Evolutionary conservation across 1,139 yeast species (phyloP).

Genomic region (Yamadazyma spencermartinsiae): DNA sequence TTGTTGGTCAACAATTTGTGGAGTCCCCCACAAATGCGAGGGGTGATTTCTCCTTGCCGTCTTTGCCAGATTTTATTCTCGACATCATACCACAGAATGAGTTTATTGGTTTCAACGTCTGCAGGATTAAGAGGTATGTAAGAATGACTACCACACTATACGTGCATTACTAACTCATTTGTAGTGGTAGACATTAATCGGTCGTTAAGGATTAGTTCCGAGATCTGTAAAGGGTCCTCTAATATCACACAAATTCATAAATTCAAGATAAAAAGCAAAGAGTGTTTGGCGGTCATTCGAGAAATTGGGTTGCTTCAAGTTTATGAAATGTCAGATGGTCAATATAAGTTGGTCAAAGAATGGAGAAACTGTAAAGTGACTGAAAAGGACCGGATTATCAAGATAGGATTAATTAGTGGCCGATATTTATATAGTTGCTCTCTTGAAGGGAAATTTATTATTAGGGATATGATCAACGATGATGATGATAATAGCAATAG

Average conservation of each 20-base stretch:
- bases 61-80: not conserved
- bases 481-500: constrained; percentile 34
- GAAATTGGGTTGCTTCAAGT: constrained; percentile 33
- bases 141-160: not conserved
- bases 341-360: constrained; percentile 32
- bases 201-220: constrained; percentile 3
- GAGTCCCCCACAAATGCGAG: no score
- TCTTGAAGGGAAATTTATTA: constrained; percentile 40
- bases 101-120: constrained; percentile 7
- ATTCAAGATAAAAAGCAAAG: constrained; percentile 15
- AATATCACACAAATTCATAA: constrained; percentile 7
- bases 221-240: constrained; percentile 8
- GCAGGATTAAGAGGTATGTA: constrained; percentile 10
- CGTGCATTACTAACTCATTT: constrained; percentile 4
- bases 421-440: constrained; percentile 47
- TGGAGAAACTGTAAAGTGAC: constrained; percentile 32
- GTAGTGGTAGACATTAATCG: constrained; percentile 6
- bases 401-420: constrained; percentile 27
- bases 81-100: constrained; percentile 9
- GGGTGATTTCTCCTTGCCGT: not conserved
- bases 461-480: constrained; percentile 46
- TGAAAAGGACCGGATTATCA: constrained; percentile 20
- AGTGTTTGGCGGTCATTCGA: constrained; percentile 29
- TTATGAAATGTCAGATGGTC: constrained; percentile 22
- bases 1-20: no score